Percentiles rank a stretch among this genome's conserved stretches.
These are phyloP conservation scores for Nowakowskiella sp. DNA, from an alignment of 192 early-diverging fungal species.

Conservation along the genomic window DNA sequence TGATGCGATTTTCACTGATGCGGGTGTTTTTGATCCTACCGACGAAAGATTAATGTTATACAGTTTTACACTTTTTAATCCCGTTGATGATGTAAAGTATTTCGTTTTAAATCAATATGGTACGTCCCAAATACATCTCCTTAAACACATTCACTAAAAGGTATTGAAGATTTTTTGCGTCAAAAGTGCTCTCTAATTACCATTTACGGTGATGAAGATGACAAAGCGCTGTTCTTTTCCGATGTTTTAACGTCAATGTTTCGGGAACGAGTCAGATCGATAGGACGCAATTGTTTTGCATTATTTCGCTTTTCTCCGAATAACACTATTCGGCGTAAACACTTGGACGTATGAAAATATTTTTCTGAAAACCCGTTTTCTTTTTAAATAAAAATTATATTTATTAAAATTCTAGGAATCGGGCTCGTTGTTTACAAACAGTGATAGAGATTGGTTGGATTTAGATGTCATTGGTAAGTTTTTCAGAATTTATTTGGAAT, in stretches of 20 bases:
- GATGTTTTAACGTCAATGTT: no score
- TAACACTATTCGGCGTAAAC: background rate
- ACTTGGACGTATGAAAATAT: background rate
- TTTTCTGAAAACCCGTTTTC: conserved; percentile 3
- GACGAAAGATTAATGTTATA: background rate
- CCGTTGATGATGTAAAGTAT: background rate
- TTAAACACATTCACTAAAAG: no score
- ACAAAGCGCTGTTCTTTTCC: no score
- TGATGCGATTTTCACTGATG: background rate
- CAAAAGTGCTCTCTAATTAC: no score
- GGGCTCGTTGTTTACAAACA: background rate
- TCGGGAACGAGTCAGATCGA: no score
- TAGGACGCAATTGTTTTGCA: no score
- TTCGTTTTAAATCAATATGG: background rate
- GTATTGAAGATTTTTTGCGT: no score
- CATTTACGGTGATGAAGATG: no score
- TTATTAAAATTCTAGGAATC: background rate
- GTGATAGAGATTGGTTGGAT: conserved; percentile 2
- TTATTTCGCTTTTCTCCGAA: no score
- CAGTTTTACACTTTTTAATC: background rate
- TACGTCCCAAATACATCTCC: no score
- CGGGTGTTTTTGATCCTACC: background rate
- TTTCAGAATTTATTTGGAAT: no score
- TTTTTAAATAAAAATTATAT: conserved; percentile 2
- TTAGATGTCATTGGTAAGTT: conserved; percentile 16